Evolutionary conservation across 23 red algal species (phyloP), one percentile per base, ranked within the genome.

Genomic region (Gracilaria domingensis): DNA sequence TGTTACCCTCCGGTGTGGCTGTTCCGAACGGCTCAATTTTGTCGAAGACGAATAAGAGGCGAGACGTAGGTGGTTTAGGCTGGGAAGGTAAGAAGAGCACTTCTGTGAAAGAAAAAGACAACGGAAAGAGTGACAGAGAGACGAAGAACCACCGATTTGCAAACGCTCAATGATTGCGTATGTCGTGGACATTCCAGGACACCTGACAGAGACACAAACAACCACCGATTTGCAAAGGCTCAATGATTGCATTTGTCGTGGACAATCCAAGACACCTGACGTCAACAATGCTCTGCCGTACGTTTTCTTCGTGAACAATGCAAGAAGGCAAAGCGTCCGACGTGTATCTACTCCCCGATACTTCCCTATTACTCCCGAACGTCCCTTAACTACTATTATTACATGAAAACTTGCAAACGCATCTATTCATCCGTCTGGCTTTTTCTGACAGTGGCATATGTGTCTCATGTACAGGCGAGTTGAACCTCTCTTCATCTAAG

Each of bases 21-120:
- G 36, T 73, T 39, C 67, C 67, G 34, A 73, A 73, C 21, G 67
- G 67, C 44, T 44, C 67, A 73, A 44, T 73, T 73, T 44, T 73
- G 67, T 73, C 67, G 33, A 73, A 73, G 21, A 37, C 35, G 8
- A 44, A 29, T 23, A 73, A 44, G 38, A 73, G 67, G 28, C 67
- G 67, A 73, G 67, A 40, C 44, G 38, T 16, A 17, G 38, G 38
- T 2, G 67, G 35, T 23, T 44, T 18, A 40, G 67, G 2, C 0
- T 44, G 33, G 34, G 67, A 73, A n/a, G 67, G 28, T 11, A 37
- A 73, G 67, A 73, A 73, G 5, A 6, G 7, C 35, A 3, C 67
- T 21, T 73, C 38, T 7, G 2, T 24, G 12, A 73, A 9, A 42
- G 67, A 39, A 44, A 40, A 20, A 24, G 67, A 73, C 38, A 37